Evolutionary conservation across 2,329 filamentous ascomycete genomes (phyloP).

Genomic region (Epichloe bromicola): DNA sequence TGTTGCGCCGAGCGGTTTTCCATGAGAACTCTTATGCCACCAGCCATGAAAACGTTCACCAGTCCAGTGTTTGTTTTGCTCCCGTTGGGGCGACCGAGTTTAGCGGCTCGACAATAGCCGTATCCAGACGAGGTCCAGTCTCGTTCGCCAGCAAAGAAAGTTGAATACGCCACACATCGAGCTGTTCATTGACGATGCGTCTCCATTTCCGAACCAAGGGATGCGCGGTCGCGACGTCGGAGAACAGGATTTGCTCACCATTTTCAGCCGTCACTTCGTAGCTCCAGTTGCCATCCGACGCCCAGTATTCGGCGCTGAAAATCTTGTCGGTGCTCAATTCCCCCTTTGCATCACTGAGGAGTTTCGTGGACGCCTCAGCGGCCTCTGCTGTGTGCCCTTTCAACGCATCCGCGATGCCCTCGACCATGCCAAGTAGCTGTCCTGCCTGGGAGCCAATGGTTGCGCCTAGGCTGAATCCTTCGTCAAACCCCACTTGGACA

Average conservation of each 20-base stretch:
- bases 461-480: conserved; percentile 75
- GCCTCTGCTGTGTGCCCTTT: conserved; percentile 13
- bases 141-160: conserved; percentile 21
- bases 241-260: conserved; percentile 36
- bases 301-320: conserved; percentile 55
- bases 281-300: conserved; percentile 57
- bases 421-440: conserved; percentile 61
- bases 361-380: conserved; percentile 11
- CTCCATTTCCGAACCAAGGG: conserved; percentile 55
- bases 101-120: conserved; percentile 16
- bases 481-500: conserved; percentile 83
- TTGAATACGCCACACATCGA: conserved; percentile 22
- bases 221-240: conserved; percentile 53
- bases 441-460: conserved; percentile 65
- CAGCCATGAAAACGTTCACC: conserved; percentile 16
- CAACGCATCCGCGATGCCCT: conserved; percentile 50
- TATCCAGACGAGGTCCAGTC: conserved; percentile 15
- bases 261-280: conserved; percentile 37
- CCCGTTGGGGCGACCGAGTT: conserved; percentile 12
- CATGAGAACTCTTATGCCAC: too few species aligned
- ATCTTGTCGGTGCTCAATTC: conserved; percentile 50
- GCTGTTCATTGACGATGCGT: conserved; percentile 18
- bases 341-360: conserved; percentile 36
- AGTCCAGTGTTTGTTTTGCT: conserved; percentile 23
- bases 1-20: too few species aligned